phyloP scores from a whole-genome alignment of 2,329 filamentous ascomycete species.

The Botryosphaeria agaves region DNA sequence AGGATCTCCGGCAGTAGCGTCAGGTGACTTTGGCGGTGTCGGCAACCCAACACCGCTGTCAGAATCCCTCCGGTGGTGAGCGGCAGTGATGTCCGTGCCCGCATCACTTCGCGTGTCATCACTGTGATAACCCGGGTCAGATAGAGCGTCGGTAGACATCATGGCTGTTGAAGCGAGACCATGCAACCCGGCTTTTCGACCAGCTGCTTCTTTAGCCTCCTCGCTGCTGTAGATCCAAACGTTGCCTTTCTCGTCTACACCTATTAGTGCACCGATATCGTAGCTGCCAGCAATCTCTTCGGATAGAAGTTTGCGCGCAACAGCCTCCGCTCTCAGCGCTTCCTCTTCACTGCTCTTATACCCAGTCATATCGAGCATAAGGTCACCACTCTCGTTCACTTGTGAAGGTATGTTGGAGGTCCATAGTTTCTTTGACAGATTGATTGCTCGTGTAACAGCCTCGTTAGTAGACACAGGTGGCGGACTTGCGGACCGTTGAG shows the following conservation, averaged over 20 bases:
- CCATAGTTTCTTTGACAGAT: slow-evolving; percentile 72
- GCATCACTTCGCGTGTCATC: slow-evolving; percentile 53
- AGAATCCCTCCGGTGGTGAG: slow-evolving; percentile 50
- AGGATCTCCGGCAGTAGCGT: slow-evolving; percentile 40
- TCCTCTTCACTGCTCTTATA: slow-evolving; percentile 94
- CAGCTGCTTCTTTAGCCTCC: slow-evolving; percentile 80
- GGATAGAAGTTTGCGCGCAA: slow-evolving; percentile 79
- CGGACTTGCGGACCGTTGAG: slow-evolving; percentile 51
- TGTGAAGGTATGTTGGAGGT: slow-evolving; percentile 83
- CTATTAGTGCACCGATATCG: slow-evolving; percentile 88
- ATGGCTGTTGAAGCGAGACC: slow-evolving; percentile 34
- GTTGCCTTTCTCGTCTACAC: slow-evolving; percentile 88
- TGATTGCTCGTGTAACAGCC: slow-evolving; percentile 66
- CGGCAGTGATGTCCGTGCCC: slow-evolving; percentile 28
- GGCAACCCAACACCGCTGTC: slow-evolving; percentile 50
- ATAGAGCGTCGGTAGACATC: slow-evolving; percentile 60
- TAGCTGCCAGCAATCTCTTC: slow-evolving; percentile 91
- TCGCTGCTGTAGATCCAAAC: slow-evolving; percentile 99
- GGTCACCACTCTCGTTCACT: slow-evolving; percentile 80
- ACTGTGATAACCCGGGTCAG: slow-evolving; percentile 90
- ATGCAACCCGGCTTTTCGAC: slow-evolving; percentile 40
- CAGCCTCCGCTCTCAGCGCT: slow-evolving; percentile 76
- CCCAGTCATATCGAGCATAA: slow-evolving; percentile 96
- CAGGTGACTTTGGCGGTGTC: slow-evolving; percentile 37
- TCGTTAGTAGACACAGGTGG: slow-evolving; percentile 55